Conservation (phyloP, 345 rosid genomes). For the Odontarrhena argentea region DNA sequence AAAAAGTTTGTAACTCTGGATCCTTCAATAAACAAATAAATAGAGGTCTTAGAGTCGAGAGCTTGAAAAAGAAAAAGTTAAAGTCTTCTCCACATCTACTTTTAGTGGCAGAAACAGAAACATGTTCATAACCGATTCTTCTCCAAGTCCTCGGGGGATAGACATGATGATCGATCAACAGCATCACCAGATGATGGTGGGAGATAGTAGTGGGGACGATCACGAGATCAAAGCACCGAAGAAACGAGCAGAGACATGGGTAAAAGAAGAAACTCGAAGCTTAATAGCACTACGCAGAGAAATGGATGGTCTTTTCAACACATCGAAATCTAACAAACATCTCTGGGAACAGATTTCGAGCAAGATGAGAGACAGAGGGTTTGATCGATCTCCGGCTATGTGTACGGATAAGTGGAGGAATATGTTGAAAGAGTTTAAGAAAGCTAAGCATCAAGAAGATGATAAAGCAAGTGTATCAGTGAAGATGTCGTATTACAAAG, state of each 20-base stretch:
- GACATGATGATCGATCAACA: constrained; percentile 80
- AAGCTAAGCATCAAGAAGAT: constrained; percentile 61
- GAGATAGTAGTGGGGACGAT: constrained; percentile 78
- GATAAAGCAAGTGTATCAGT: constrained; percentile 58
- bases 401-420: constrained; percentile 99
- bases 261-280: constrained; percentile 83
- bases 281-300: constrained; percentile 71
- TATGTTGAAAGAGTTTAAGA: constrained; percentile 89
- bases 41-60: background rate
- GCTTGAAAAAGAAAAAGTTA: too few species aligned
- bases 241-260: constrained; percentile 99
- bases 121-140: constrained; percentile 69
- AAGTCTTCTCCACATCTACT: background rate
- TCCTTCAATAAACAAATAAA: background rate
- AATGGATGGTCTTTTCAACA: constrained; percentile 83
- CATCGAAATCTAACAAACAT: constrained; percentile 94
- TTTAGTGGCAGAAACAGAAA: background rate
- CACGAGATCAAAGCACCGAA: constrained; percentile 81
- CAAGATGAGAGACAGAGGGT: constrained; percentile 93
- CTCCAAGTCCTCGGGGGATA: constrained; percentile 41
- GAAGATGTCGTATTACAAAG: constrained; percentile 87
- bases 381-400: constrained; percentile 94
- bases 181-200: constrained; percentile 56
- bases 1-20: constrained; percentile 1
- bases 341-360: constrained; percentile 87